Percentiles rank a stretch among this genome's conserved stretches.
Conservation (phyloP, 2,329 filamentous ascomycete species). For the Cladosporium sphaerospermum region DNA sequence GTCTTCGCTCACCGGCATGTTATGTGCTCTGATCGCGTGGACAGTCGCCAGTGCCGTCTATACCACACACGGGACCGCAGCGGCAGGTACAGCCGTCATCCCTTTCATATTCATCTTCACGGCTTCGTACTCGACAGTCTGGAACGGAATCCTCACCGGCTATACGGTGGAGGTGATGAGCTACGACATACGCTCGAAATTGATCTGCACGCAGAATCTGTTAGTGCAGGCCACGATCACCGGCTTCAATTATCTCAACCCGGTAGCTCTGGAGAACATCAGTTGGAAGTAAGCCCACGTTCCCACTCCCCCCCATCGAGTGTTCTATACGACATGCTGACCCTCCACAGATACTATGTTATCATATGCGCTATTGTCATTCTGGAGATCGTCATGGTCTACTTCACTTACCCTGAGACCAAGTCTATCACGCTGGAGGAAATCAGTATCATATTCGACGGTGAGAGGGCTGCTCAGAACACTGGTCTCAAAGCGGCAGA, state of each 20-base stretch:
- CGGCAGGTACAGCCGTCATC: slow-evolving; percentile 21
- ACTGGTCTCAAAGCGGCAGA: neutral
- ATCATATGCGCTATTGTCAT: slow-evolving; percentile 20
- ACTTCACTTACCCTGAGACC: slow-evolving; percentile 33
- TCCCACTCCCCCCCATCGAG: neutral
- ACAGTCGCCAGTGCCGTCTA: slow-evolving; percentile 25
- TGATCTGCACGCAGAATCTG: slow-evolving; percentile 36
- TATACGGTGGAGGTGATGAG: slow-evolving; percentile 39
- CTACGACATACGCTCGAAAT: slow-evolving; percentile 37
- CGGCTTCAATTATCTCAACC: slow-evolving; percentile 23
- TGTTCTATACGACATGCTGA: neutral
- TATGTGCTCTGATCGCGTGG: slow-evolving; percentile 29
- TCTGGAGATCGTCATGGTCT: slow-evolving; percentile 23
- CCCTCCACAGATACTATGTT: slow-evolving; percentile 13
- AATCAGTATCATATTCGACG: slow-evolving; percentile 14
- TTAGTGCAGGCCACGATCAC: slow-evolving; percentile 38
- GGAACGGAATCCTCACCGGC: slow-evolving; percentile 34
- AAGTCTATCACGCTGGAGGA: slow-evolving; percentile 14
- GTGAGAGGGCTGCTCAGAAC: slow-evolving; percentile 11
- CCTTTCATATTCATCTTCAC: slow-evolving; percentile 19
- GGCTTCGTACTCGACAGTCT: slow-evolving; percentile 29
- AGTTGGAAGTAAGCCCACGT: slow-evolving; percentile 8
- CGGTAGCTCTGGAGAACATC: slow-evolving; percentile 14
- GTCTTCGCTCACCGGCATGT: slow-evolving; percentile 24
- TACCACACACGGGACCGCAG: slow-evolving; percentile 15